Conservation (phyloP, 2,329 filamentous ascomycete genomes). For the Aureobasidium sp. region DNA sequence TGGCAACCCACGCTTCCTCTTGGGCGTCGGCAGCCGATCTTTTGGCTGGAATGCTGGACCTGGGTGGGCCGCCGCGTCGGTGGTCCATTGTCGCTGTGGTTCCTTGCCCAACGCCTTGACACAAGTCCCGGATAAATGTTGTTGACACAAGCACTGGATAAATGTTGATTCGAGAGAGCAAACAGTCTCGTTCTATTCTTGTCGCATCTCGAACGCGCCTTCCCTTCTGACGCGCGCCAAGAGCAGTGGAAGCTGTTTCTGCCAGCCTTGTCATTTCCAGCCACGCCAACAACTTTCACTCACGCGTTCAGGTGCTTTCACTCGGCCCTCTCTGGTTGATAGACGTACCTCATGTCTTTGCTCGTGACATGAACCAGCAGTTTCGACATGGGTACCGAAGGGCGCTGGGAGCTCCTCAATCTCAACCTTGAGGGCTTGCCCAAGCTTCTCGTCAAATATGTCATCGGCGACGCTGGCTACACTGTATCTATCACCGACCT, state of each 20-base stretch:
- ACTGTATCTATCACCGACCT: conserved; percentile 61
- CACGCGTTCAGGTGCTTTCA: not conserved
- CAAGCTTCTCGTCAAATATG: conserved; percentile 53
- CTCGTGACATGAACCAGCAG: conserved; percentile 23
- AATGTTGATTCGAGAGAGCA: not conserved
- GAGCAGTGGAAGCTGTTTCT: not conserved
- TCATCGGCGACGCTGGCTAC: conserved; percentile 50
- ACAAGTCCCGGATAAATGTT: too few relatives aligned
- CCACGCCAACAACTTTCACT: conserved; percentile 4
- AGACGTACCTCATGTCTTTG: too few relatives aligned
- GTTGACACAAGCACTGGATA: too few relatives aligned
- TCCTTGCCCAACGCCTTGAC: too few relatives aligned
- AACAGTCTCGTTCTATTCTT: conserved; percentile 3
- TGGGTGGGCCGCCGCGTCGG: conserved; percentile 17
- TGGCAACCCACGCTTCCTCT: conserved; percentile 65
- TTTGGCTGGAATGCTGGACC: conserved; percentile 32
- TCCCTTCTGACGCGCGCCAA: conserved; percentile 6
- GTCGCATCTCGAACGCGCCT: not conserved
- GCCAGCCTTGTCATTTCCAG: not conserved
- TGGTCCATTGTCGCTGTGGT: not conserved
- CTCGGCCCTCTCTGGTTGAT: too few relatives aligned
- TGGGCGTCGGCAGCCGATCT: conserved; percentile 36
- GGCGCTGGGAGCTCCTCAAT: not conserved
- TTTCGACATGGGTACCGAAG: conserved; percentile 5
- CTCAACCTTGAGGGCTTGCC: conserved; percentile 25